Evolutionary conservation across 2,329 filamentous ascomycete genomes (phyloP).

Genomic region (Microthyrium microscopicum): DNA sequence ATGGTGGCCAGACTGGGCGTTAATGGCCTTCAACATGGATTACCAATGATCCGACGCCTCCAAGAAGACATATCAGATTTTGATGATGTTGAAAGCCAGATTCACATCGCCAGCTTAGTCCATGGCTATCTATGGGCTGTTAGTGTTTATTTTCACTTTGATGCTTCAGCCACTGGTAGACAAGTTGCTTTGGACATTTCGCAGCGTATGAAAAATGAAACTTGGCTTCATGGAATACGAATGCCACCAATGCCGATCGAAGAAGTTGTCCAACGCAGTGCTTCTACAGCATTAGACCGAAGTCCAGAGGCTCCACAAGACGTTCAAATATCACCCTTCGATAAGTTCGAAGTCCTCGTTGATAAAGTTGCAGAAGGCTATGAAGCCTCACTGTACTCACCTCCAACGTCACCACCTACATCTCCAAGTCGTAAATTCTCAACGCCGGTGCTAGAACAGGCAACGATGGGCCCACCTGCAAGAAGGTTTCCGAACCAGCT

Average conservation of each 20-base stretch:
- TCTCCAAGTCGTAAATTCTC: conserved; percentile 51
- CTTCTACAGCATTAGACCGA: background rate
- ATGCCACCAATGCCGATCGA: conserved; percentile 52
- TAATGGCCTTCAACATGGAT: conserved; percentile 59
- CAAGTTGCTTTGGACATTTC: conserved; percentile 62
- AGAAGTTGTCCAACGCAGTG: conserved; percentile 32
- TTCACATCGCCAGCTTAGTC: conserved; percentile 67
- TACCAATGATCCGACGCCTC: conserved; percentile 78
- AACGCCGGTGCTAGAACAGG: conserved; percentile 38
- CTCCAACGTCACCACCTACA: conserved; percentile 50
- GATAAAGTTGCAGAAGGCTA: conserved; percentile 61
- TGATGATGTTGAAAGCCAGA: conserved; percentile 50
- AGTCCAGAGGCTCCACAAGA: conserved; percentile 42
- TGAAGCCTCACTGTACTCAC: conserved; percentile 41
- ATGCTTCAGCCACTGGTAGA: conserved; percentile 49
- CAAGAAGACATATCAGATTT: conserved; percentile 66
- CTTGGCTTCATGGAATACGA: conserved; percentile 64
- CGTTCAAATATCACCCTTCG: no score
- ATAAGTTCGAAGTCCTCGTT: conserved; percentile 54
- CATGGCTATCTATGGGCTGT: conserved; percentile 80
- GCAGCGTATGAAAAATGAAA: conserved; percentile 52
- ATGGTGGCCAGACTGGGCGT: conserved; percentile 65
- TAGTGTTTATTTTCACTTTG: conserved; percentile 61
- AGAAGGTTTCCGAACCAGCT: conserved; percentile 26
- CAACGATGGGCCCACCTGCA: conserved; percentile 12